phyloP scores from a whole-genome alignment of 805 yeast genomes.

The Lipomyces chichibuensis region DNA sequence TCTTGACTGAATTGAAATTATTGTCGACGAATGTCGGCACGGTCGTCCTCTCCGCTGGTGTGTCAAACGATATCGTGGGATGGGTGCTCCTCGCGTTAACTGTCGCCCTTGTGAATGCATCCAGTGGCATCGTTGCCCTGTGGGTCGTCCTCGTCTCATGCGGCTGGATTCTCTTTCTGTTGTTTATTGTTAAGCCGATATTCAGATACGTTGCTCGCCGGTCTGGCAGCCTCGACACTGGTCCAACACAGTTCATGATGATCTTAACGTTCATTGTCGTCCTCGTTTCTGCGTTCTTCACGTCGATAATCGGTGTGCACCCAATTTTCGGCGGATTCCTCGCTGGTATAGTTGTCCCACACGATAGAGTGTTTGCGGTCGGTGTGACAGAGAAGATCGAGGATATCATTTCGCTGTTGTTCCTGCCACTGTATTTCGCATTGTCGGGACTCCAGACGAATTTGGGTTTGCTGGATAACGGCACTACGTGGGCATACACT shows the following conservation, averaged over 20 bases:
- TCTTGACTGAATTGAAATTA: slow-evolving; percentile 70
- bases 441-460: slow-evolving; percentile 75
- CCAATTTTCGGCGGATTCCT: slow-evolving; percentile 85
- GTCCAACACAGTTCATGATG: slow-evolving; percentile 61
- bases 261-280: slow-evolving; percentile 62
- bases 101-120: slow-evolving; percentile 74
- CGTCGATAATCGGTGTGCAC: slow-evolving; percentile 84
- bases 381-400: slow-evolving; percentile 74
- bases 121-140: slow-evolving; percentile 67
- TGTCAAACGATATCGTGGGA: slow-evolving; percentile 75
- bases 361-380: slow-evolving; percentile 73
- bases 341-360: slow-evolving; percentile 73
- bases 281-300: slow-evolving; percentile 71
- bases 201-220: slow-evolving; percentile 51
- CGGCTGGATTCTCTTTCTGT: slow-evolving; percentile 69
- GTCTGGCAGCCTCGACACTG: slow-evolving; percentile 61
- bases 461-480: slow-evolving; percentile 62
- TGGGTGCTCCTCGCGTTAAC: slow-evolving; percentile 79
- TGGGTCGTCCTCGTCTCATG: slow-evolving; percentile 63
- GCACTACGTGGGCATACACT: slow-evolving; percentile 78
- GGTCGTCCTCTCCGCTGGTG: slow-evolving; percentile 79
- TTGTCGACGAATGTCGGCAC: slow-evolving; percentile 52
- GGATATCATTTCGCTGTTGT: slow-evolving; percentile 69
- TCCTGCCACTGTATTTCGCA: slow-evolving; percentile 80
- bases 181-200: slow-evolving; percentile 58